These are phyloP conservation scores for Mucor sp. DNA, from an alignment of 371 early-diverging fungal genomes.

Conservation along the genomic window DNA sequence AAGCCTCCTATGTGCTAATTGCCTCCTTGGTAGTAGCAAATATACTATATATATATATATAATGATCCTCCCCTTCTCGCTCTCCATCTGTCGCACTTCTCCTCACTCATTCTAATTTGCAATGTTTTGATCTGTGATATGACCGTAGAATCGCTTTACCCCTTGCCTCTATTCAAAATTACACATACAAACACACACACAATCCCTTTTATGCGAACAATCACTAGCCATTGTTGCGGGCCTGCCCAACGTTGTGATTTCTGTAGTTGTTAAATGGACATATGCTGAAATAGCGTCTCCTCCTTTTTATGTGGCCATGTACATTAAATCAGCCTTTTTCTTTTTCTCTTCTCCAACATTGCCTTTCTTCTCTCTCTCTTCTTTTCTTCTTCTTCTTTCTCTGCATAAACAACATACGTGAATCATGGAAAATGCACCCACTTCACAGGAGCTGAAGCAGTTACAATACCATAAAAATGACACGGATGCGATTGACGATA, in stretches of 20 bases:
- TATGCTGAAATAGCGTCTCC: background rate
- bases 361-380: background rate
- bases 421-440: conserved; percentile 2
- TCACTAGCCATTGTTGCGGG: background rate
- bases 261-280: background rate
- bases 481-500: background rate
- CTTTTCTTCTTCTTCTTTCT: background rate
- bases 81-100: background rate
- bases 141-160: background rate
- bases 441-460: background rate
- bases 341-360: background rate
- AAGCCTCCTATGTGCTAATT: background rate
- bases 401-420: background rate
- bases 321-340: background rate
- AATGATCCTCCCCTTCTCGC: background rate
- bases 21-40: background rate
- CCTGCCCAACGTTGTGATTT: background rate
- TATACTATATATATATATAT: background rate
- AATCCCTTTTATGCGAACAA: background rate
- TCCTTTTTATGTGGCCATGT: background rate
- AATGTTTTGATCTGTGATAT: background rate
- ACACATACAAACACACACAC: background rate
- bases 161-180: conserved; percentile 1
- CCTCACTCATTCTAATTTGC: background rate
- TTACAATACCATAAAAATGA: background rate